phyloP scores from a whole-genome alignment of 805 yeast genomes.

The Wickerhamomyces bovis region DNA sequence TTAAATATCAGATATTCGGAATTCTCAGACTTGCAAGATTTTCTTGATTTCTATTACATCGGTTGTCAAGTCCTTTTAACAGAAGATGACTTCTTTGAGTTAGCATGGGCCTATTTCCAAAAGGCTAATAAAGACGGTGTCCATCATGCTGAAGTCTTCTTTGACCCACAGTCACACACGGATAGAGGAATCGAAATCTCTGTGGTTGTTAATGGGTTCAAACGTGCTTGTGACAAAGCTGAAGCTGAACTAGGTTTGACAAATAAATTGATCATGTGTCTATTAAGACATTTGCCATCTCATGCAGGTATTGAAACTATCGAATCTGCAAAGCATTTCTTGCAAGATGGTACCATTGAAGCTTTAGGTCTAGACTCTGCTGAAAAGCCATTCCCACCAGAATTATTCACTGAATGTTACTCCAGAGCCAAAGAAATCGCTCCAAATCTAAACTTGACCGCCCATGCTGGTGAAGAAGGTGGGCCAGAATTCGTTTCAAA shows the following conservation, averaged over 20 bases:
- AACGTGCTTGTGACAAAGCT: slow-evolving; percentile 63
- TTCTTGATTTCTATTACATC: slow-evolving; percentile 70
- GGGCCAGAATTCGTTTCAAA: slow-evolving; percentile 59
- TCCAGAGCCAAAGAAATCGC: slow-evolving; percentile 37
- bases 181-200: slow-evolving; percentile 58
- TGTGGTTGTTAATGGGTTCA: slow-evolving; percentile 57
- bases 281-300: slow-evolving; percentile 69
- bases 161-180: slow-evolving; percentile 82
- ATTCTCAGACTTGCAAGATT: slow-evolving; percentile 70
- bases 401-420: slow-evolving; percentile 60
- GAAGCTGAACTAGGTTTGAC: slow-evolving; percentile 53
- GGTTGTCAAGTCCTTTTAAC: slow-evolving; percentile 71
- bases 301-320: slow-evolving; percentile 53
- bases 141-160: slow-evolving; percentile 69
- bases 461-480: slow-evolving; percentile 91
- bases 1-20: slow-evolving; percentile 52
- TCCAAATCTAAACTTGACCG: slow-evolving; percentile 59
- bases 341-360: slow-evolving; percentile 51
- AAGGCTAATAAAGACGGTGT: slow-evolving; percentile 56
- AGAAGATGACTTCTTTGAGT: slow-evolving; percentile 69
- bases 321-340: slow-evolving; percentile 44
- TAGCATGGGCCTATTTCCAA: slow-evolving; percentile 68
- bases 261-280: slow-evolving; percentile 73
- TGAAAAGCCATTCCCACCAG: slow-evolving; percentile 75
- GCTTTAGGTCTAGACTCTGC: slow-evolving; percentile 82